These are phyloP conservation scores for Thermothielavioides terrestris DNA, from an alignment of 495 filamentous ascomycete genomes.

Conservation along the genomic window DNA sequence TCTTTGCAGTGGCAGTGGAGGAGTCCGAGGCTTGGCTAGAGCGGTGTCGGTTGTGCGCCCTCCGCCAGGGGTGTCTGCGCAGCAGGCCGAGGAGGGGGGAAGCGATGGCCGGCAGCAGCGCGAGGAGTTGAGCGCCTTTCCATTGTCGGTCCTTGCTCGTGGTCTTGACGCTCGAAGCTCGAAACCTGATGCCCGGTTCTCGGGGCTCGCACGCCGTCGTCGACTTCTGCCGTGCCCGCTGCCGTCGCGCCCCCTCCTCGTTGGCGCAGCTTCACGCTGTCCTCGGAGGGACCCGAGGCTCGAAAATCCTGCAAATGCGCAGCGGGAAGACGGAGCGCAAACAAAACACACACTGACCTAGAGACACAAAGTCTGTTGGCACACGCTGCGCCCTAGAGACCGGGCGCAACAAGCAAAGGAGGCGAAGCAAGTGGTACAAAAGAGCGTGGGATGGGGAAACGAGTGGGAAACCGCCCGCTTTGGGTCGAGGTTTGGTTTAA, in stretches of 20 bases:
- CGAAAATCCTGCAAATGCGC: neutral
- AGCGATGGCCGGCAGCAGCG: neutral
- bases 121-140: neutral
- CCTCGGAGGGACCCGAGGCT: neutral
- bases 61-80: neutral
- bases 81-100: neutral
- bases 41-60: neutral
- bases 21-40: constrained; percentile 1
- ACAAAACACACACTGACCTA: constrained; percentile 13
- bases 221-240: too few species aligned
- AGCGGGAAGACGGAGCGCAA: neutral
- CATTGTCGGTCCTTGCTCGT: neutral
- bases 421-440: constrained; percentile 24
- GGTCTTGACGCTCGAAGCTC: too few species aligned
- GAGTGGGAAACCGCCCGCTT: constrained; percentile 24
- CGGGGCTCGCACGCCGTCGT: too few species aligned
- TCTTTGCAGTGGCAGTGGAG: neutral
- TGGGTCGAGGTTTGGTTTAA: constrained; percentile 31
- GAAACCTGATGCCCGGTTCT: too few species aligned
- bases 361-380: constrained; percentile 25
- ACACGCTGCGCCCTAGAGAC: constrained; percentile 32
- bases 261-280: neutral
- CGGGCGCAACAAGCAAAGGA: constrained; percentile 29
- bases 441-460: constrained; percentile 24
- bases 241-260: neutral